Conservation (phyloP, 495 filamentous ascomycete genomes). For the Aspergillus taichungensis region DNA sequence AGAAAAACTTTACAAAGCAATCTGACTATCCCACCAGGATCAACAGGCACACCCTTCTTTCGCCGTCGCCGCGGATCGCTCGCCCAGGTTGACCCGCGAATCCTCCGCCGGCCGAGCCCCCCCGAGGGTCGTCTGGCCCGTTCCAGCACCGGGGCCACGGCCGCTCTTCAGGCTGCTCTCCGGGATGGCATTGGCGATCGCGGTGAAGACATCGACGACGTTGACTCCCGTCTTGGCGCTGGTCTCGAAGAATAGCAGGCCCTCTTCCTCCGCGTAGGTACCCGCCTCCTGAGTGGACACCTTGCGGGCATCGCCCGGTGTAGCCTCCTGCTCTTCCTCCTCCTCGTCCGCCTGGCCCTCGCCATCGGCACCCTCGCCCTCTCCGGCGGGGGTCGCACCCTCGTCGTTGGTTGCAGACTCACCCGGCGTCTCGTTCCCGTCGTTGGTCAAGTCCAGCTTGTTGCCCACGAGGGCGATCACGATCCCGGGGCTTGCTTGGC, state of each 20-base stretch:
- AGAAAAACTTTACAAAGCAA: constrained; percentile 8
- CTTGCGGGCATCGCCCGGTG: constrained; percentile 72
- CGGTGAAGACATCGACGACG: constrained; percentile 92
- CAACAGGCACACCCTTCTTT: constrained; percentile 94
- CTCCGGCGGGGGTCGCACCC: constrained; percentile 16
- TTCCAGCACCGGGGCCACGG: constrained; percentile 55
- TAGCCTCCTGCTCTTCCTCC: constrained; percentile 52
- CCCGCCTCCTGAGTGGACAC: constrained; percentile 82
- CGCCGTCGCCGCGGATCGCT: constrained; percentile 42
- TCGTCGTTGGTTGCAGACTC: constrained; percentile 21
- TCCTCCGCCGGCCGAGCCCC: constrained; percentile 32
- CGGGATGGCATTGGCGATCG: constrained; percentile 95
- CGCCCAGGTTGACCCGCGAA: constrained; percentile 37
- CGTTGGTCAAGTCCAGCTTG: constrained; percentile 81
- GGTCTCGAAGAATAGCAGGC: constrained; percentile 92
- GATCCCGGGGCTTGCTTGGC: constrained; percentile 95
- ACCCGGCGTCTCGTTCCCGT: constrained; percentile 33
- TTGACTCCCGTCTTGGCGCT: constrained; percentile 93
- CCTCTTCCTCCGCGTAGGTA: constrained; percentile 89
- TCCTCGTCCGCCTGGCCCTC: constrained; percentile 39
- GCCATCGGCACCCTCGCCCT: constrained; percentile 28
- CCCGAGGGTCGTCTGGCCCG: constrained; percentile 38
- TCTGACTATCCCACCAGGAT: constrained; percentile 11
- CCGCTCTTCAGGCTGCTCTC: constrained; percentile 90
- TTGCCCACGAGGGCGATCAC: constrained; percentile 97